These are phyloP conservation scores for Fusarium drepaniforme DNA, from an alignment of 2,329 filamentous ascomycete genomes.

Conservation along the genomic window DNA sequence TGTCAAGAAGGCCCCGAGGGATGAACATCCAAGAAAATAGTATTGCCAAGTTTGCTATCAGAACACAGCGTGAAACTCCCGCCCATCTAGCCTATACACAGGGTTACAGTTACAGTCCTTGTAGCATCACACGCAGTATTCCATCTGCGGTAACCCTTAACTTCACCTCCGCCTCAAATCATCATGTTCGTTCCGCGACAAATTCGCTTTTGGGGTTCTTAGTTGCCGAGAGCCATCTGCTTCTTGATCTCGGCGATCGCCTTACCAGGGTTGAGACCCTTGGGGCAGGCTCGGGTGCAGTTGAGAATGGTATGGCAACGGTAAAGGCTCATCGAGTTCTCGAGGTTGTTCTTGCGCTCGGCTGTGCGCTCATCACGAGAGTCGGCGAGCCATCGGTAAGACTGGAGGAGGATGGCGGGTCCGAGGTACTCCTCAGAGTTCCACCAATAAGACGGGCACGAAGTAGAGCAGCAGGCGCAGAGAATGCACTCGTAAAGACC, in stretches of 20 bases:
- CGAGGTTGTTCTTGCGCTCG: constrained; percentile 89
- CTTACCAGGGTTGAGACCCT: constrained; percentile 95
- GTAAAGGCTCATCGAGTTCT: constrained; percentile 99
- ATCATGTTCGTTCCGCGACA: constrained; percentile 28
- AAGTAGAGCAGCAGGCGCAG: constrained; percentile 98
- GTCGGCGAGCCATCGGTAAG: constrained; percentile 97
- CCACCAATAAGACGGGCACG: constrained; percentile 99
- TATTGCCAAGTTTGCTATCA: constrained; percentile 44
- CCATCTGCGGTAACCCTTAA: constrained; percentile 38
- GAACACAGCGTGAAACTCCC: constrained; percentile 44
- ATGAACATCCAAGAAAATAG: constrained; percentile 42
- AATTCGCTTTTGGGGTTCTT: constrained; percentile 22
- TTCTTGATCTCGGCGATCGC: constrained; percentile 99
- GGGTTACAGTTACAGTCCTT: constrained; percentile 39
- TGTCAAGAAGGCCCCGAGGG: neutral
- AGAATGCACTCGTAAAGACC: constrained; percentile 99
- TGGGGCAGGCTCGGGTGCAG: constrained; percentile 97
- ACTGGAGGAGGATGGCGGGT: constrained; percentile 95
- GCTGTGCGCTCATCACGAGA: constrained; percentile 91
- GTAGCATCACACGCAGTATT: constrained; percentile 41
- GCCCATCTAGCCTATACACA: constrained; percentile 45
- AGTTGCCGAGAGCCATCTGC: constrained; percentile 77
- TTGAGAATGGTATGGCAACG: constrained; percentile 99
- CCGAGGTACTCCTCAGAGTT: constrained; percentile 99
- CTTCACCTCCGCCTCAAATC: constrained; percentile 26